Evolutionary conservation across 257 asterid genomes (phyloP).

Genomic region (Penstemon newberryi): DNA sequence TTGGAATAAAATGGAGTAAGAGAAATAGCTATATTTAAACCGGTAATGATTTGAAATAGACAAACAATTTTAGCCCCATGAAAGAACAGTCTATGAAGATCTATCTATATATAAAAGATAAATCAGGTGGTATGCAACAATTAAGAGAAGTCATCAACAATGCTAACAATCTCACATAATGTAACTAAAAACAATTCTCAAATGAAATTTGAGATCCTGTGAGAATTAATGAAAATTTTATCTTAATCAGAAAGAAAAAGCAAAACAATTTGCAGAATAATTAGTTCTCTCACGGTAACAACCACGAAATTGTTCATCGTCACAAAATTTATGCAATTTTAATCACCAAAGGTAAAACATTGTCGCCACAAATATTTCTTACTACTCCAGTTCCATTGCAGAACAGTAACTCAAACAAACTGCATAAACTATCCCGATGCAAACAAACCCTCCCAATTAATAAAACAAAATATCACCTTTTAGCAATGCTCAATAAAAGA

Average conservation of each 20-base stretch:
- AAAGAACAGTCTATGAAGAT: not conserved
- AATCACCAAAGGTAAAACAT: not conserved
- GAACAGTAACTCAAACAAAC: not conserved
- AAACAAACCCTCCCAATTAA: not conserved
- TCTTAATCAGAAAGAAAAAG: not conserved
- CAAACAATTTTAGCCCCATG: not conserved
- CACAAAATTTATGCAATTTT: not conserved
- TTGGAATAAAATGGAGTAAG: too few relatives aligned
- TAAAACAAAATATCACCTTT: not conserved
- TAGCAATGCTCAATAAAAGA: slow-evolving; percentile 11
- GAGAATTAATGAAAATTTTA: not conserved
- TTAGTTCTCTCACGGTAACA: not conserved
- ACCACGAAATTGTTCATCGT: not conserved
- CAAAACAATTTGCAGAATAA: not conserved
- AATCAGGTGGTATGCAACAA: not conserved
- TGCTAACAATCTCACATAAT: not conserved
- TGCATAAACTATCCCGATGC: not conserved
- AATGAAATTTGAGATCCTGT: not conserved
- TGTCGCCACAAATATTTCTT: not conserved
- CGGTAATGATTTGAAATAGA: not conserved
- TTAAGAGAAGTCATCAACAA: not conserved
- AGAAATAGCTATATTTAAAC: not conserved
- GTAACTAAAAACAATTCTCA: not conserved
- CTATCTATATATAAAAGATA: not conserved
- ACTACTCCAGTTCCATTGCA: not conserved